Conservation (phyloP, 2,329 filamentous ascomycete species). For the Hypoxylon sp. region DNA sequence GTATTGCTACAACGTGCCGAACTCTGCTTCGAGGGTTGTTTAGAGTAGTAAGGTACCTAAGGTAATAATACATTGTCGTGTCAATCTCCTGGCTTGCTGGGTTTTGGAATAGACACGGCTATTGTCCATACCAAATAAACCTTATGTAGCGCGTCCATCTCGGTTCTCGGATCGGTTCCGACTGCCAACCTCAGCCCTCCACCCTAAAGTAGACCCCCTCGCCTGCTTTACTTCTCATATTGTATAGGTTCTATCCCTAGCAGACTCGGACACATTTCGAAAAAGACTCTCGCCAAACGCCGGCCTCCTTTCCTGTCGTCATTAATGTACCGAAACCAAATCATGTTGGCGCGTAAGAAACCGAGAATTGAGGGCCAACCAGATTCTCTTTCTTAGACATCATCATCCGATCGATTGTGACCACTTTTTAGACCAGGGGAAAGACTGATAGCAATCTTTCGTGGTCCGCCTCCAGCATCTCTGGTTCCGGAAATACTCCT, state of each 20-base stretch:
- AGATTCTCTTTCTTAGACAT: slow-evolving; percentile 27
- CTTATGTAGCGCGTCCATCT: slow-evolving; percentile 18
- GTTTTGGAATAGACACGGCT: slow-evolving; percentile 11
- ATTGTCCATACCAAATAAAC: slow-evolving; percentile 7
- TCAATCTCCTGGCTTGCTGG: slow-evolving; percentile 30
- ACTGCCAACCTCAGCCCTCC: slow-evolving; percentile 5
- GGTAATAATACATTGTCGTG: slow-evolving; percentile 34
- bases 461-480: slow-evolving; percentile 53
- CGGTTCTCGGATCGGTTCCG: slow-evolving; percentile 10
- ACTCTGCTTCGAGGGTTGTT: slow-evolving; percentile 11
- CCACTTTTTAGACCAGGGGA: slow-evolving; percentile 54
- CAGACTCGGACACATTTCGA: slow-evolving; percentile 37
- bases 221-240: slow-evolving; percentile 26
- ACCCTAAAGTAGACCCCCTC: slow-evolving; percentile 13
- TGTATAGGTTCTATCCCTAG: slow-evolving; percentile 37
- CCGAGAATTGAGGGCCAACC: slow-evolving; percentile 14
- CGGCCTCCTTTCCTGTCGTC: slow-evolving; percentile 41
- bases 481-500: slow-evolving; percentile 54
- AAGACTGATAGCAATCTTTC: slow-evolving; percentile 68
- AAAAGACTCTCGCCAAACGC: slow-evolving; percentile 43
- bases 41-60: too few species aligned
- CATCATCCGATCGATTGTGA: slow-evolving; percentile 31
- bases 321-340: slow-evolving; percentile 36
- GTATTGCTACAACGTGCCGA: slow-evolving; percentile 11
- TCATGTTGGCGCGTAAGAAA: slow-evolving; percentile 31